A percentile compares a stretch with the other conserved stretches of the same genome.
Evolutionary conservation across 78 protist genomes (phyloP).

Genomic region (Neovahlkampfia damariscottae): DNA sequence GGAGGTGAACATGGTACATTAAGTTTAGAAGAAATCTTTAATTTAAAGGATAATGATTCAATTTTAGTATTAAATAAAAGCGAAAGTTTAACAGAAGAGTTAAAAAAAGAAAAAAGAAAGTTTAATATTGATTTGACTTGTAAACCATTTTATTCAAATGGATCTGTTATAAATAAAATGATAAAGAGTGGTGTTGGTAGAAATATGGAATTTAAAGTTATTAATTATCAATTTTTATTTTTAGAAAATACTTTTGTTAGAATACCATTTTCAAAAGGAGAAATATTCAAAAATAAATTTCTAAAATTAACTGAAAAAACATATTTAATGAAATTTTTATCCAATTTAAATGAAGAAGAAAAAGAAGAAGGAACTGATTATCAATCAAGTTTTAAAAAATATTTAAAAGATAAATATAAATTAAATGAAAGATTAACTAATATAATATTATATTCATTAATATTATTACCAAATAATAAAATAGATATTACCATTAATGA

Average conservation of each 20-base stretch:
- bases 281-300: not conserved
- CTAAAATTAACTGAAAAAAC: not conserved
- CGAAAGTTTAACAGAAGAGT: not conserved
- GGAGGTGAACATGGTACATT: slow-evolving; percentile 7
- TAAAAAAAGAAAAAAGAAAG: not conserved
- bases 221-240: not conserved
- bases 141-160: not conserved
- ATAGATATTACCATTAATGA: not conserved
- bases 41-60: not conserved
- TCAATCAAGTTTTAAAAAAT: not conserved
- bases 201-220: not conserved
- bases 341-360: not conserved
- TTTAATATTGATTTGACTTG: not conserved
- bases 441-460: not conserved
- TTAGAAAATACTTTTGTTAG: too few species aligned
- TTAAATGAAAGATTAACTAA: not conserved
- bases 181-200: not conserved
- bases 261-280: not conserved
- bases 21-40: not conserved
- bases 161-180: not conserved
- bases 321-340: not conserved
- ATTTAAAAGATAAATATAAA: not conserved
- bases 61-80: not conserved
- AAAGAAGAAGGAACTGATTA: not conserved
- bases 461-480: not conserved